These are phyloP conservation scores for Paspalum vaginatum DNA, from an alignment of 176 grass and related monocot genomes.

Conservation along the genomic window DNA sequence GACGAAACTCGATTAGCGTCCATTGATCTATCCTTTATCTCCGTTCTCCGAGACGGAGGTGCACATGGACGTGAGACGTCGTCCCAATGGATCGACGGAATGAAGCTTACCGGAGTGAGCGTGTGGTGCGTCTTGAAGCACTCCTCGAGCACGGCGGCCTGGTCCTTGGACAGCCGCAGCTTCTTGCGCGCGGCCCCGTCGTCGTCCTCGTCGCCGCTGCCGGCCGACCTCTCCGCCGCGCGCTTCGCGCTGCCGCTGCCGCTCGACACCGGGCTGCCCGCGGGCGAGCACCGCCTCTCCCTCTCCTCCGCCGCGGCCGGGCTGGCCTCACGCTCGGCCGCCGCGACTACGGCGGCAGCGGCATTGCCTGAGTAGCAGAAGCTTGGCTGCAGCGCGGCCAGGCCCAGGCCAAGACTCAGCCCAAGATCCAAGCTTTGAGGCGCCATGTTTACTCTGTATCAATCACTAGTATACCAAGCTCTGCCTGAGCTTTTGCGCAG, in stretches of 20 bases:
- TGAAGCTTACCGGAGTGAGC: slow-evolving; percentile 62
- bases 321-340: slow-evolving; percentile 35
- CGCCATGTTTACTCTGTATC: slow-evolving; percentile 27
- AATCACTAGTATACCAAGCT: background rate
- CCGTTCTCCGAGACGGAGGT: too few relatives aligned
- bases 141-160: slow-evolving; percentile 83
- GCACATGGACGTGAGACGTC: too few relatives aligned
- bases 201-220: slow-evolving; percentile 75
- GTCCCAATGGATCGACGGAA: background rate
- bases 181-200: slow-evolving; percentile 76
- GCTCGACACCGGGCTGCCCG: slow-evolving; percentile 69
- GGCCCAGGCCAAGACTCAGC: slow-evolving; percentile 61
- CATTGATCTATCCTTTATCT: too few relatives aligned
- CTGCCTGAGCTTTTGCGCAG: background rate
- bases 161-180: slow-evolving; percentile 87
- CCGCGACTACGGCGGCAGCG: background rate
- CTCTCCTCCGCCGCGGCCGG: slow-evolving; percentile 37
- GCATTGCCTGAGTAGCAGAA: slow-evolving; percentile 36
- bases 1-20: background rate
- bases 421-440: slow-evolving; percentile 60
- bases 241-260: slow-evolving; percentile 60
- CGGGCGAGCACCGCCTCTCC: slow-evolving; percentile 51
- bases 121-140: slow-evolving; percentile 92
- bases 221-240: slow-evolving; percentile 49
- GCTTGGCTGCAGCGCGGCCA: slow-evolving; percentile 41